A percentile compares a stretch with the other conserved stretches of the same genome.
Conservation (phyloP, 2,329 filamentous ascomycete species). For the Aspergillus luchuensis region DNA sequence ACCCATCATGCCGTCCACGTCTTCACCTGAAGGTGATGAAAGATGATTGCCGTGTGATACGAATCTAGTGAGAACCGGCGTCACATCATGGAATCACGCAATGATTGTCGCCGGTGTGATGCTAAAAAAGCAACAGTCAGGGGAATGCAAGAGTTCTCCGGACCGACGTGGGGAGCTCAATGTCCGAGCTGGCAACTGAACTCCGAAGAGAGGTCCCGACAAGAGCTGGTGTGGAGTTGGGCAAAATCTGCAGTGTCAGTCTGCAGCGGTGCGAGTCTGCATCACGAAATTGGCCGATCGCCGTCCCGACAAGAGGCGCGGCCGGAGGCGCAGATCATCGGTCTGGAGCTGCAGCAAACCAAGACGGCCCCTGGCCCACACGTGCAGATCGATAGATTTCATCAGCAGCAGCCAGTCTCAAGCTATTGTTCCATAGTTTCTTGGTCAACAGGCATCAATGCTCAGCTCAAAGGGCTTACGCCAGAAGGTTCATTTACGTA, state of each 20-base stretch:
- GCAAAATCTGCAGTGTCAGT: background rate
- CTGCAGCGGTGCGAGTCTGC: background rate
- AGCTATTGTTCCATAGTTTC: background rate
- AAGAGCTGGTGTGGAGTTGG: background rate
- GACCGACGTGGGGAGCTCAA: background rate
- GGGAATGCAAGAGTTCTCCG: background rate
- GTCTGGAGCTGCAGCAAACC: background rate
- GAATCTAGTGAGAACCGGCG: background rate
- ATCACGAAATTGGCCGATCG: background rate
- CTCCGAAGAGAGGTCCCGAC: background rate
- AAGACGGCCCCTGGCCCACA: background rate
- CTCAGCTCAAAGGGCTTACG: background rate
- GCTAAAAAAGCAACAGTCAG: background rate
- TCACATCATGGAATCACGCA: background rate
- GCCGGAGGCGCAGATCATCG: background rate
- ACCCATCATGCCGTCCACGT: too few relatives aligned
- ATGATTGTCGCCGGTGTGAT: background rate
- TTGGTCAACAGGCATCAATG: background rate
- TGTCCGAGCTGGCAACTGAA: background rate
- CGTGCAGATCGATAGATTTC: background rate
- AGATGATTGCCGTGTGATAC: too few relatives aligned
- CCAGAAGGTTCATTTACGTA: background rate
- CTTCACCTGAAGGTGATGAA: too few relatives aligned
- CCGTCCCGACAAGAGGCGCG: background rate
- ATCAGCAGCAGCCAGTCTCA: background rate